A percentile compares a stretch with the other conserved stretches of the same genome.
Evolutionary conservation across 306 rosid species (phyloP).

Genomic region (Dicorynia guianensis): DNA sequence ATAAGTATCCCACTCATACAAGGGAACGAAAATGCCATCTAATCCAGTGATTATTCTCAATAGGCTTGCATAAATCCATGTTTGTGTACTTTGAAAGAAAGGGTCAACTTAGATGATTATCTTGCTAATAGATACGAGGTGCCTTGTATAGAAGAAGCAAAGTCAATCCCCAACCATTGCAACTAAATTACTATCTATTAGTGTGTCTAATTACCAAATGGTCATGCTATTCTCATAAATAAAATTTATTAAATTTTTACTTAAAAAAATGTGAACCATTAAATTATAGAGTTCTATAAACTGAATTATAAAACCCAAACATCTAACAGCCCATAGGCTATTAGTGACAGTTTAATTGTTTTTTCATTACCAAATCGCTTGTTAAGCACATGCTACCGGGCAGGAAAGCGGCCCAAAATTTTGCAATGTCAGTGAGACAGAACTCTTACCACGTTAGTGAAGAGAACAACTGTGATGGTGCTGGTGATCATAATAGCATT

Average conservation of each 20-base stretch:
- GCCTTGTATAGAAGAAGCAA: neutral
- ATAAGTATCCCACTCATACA: too few species aligned
- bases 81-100: neutral
- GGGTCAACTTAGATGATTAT: too few species aligned
- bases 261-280: neutral
- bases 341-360: too few species aligned
- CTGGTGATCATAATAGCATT: slow-evolving; percentile 70
- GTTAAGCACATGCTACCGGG: neutral
- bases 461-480: slow-evolving; percentile 66
- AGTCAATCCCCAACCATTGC: too few species aligned
- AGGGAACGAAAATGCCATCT: too few species aligned
- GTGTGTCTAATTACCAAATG: neutral
- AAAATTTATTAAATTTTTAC: too few species aligned
- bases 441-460: slow-evolving; percentile 63
- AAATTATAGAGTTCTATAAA: too few species aligned
- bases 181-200: too few species aligned
- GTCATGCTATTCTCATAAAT: too few species aligned
- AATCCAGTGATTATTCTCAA: neutral
- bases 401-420: neutral
- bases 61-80: neutral
- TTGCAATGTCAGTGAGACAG: neutral
- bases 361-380: neutral
- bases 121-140: neutral
- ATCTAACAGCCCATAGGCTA: too few species aligned
- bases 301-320: too few species aligned